These are phyloP conservation scores for Fragilariopsis cylindrus DNA, from an alignment of 108 stramenopile genomes.

Conservation along the genomic window DNA sequence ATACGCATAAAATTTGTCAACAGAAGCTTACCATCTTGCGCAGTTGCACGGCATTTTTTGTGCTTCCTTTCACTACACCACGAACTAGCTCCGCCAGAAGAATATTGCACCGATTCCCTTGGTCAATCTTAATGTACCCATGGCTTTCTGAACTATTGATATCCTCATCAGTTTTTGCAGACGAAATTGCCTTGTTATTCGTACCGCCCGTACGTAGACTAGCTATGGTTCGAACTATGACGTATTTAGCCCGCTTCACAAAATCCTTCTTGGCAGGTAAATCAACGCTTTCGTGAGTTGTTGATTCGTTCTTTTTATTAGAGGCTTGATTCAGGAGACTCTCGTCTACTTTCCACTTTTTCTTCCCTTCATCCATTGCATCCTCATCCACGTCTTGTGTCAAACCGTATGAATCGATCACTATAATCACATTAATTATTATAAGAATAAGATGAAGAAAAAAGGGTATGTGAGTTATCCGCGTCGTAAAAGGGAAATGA, in stretches of 20 bases:
- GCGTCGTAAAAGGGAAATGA: too few relatives aligned
- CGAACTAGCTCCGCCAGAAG: constrained; percentile 71
- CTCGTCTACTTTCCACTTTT: constrained; percentile 41
- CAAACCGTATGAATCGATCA: constrained; percentile 54
- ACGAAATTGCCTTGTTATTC: neutral
- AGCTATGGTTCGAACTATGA: constrained; percentile 29
- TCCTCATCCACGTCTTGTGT: constrained; percentile 20
- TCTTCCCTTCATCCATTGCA: constrained; percentile 10
- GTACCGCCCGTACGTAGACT: constrained; percentile 1
- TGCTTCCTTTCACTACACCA: constrained; percentile 42
- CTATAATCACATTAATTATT: neutral
- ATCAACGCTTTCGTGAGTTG: constrained; percentile 37
- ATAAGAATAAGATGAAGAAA: neutral
- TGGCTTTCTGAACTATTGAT: constrained; percentile 16
- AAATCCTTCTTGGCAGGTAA: constrained; percentile 75
- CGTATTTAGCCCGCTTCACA: constrained; percentile 61
- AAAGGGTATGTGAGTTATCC: neutral
- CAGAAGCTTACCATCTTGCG: constrained; percentile 4
- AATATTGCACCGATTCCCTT: constrained; percentile 49
- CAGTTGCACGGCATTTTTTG: constrained; percentile 11
- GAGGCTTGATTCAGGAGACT: constrained; percentile 21
- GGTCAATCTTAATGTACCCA: constrained; percentile 66
- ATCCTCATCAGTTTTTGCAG: constrained; percentile 19
- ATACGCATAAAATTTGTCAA: constrained; percentile 14
- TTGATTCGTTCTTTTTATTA: neutral